Percentiles rank a stretch among this genome's conserved stretches.
These are phyloP conservation scores for Trichosporon sp. DNA, from an alignment of 1,284 basidiomycete genomes.

Conservation along the genomic window DNA sequence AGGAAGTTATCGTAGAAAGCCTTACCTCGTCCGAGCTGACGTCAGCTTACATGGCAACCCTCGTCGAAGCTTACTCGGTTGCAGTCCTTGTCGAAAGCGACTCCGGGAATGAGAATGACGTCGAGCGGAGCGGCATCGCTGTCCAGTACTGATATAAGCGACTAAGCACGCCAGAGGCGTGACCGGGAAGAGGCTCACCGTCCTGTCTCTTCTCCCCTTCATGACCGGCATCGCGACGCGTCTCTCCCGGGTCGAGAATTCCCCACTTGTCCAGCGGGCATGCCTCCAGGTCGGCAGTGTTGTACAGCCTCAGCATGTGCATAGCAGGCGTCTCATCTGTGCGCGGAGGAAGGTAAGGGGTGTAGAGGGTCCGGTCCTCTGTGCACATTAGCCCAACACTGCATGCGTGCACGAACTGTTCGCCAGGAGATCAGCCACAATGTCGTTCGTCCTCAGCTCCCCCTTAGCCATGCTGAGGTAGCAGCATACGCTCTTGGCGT, in stretches of 20 bases:
- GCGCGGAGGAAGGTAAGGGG: conserved; percentile 44
- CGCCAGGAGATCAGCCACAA: conserved; percentile 46
- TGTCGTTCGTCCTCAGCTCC: conserved; percentile 49
- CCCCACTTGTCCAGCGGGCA: conserved; percentile 56
- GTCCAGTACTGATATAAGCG: conserved; percentile 37
- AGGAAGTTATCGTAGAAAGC: conserved; percentile 56
- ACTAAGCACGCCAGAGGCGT: neutral
- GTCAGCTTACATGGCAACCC: conserved; percentile 10
- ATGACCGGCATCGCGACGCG: conserved; percentile 35
- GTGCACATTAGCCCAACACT: conserved; percentile 12
- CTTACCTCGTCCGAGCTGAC: conserved; percentile 55
- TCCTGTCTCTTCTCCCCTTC: conserved; percentile 40
- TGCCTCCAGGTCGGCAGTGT: conserved; percentile 39
- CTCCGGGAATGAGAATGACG: conserved; percentile 54
- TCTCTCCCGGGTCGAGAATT: conserved; percentile 50
- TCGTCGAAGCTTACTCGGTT: conserved; percentile 44
- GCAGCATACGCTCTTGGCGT: conserved; percentile 48
- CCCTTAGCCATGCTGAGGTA: conserved; percentile 54
- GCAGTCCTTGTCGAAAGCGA: conserved; percentile 52
- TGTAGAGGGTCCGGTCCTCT: conserved; percentile 42
- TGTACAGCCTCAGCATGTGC: conserved; percentile 54
- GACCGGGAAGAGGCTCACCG: conserved; percentile 37
- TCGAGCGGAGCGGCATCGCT: conserved; percentile 38
- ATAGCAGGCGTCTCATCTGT: conserved; percentile 38
- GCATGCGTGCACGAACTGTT: neutral